Base-by-base conservation (phyloP, 495 filamentous ascomycete species). In the Astrocystis sublimbata region DNA sequence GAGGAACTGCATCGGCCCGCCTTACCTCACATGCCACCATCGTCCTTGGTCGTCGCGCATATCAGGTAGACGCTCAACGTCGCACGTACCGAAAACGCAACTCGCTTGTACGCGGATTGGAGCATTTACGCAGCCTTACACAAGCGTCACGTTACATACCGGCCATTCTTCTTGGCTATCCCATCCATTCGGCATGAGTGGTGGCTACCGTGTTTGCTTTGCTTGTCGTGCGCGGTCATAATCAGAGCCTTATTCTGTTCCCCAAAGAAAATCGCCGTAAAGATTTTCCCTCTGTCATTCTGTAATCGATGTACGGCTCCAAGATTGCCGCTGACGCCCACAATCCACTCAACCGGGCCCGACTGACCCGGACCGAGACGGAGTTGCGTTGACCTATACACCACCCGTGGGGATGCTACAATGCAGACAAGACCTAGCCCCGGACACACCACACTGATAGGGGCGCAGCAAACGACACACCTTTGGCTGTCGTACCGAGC, bases 1-100 rank as follows among this genome's bases (percentile, higher is more conserved):
- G 33, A 30, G 35, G 36, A 56, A 28, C 36, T 41, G 52, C 52
- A 56, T 56, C 52, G 36, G 52, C 52, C 36, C 52, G 51, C 51
- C 33, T 49, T 23, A 35, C 49, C 49, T 56, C 35, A 30, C 24
- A 55, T 41, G 35, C 51, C 15, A n/a, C 6, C 8, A 40, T 30
- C 35, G n/a, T 17, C 28, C 19, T 28, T 35, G 13, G 26, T 41
- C 23, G 28, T 33, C 10, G 33, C n/a, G 26, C 21, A 24, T 26
- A 54, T n/a, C 51, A 24, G 13, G 12, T 26, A 47, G 10, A 28
- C 47, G n/a, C 28, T 6, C 33, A 36, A 36, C 6, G 13, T 36
- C 28, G 8, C 21, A 51, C 8, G 3, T 35, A 35, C n/a, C 33
- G 13, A 13, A 31, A 15, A 31, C 30, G 0, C 9, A 19, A 13